Percentiles rank a stretch among this genome's conserved stretches.
Conservation (phyloP, 345 rosid genomes). For the Dovyalis caffra region DNA sequence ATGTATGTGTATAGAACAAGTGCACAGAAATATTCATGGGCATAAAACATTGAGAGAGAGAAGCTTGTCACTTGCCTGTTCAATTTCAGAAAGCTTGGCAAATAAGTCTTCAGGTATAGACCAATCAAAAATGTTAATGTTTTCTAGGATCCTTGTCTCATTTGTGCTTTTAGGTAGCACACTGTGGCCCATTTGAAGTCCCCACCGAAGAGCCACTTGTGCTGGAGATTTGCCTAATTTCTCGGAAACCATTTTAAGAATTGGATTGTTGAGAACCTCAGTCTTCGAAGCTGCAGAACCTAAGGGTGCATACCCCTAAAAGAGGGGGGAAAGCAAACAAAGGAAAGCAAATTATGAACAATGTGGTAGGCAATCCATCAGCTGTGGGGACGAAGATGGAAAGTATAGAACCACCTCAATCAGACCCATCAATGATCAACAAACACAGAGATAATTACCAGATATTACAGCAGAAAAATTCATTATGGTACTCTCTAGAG, state of each 20-base stretch:
- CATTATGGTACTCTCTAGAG: no score
- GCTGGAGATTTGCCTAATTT: slow-evolving; percentile 68
- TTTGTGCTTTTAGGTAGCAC: slow-evolving; percentile 75
- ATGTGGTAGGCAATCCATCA: no score
- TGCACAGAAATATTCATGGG: not conserved
- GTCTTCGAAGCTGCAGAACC: slow-evolving; percentile 68
- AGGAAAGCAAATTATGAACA: no score
- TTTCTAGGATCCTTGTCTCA: slow-evolving; percentile 62
- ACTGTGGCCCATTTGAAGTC: slow-evolving; percentile 72
- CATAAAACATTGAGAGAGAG: not conserved
- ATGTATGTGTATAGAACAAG: no score
- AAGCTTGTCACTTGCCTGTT: slow-evolving; percentile 7
- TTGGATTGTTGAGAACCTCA: slow-evolving; percentile 51
- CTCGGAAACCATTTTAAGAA: slow-evolving; percentile 45
- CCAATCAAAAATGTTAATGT: slow-evolving; percentile 65
- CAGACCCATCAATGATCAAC: no score
- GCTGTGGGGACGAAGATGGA: no score
- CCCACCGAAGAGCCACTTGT: slow-evolving; percentile 79
- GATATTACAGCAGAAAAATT: no score
- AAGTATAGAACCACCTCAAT: no score
- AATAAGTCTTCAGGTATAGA: slow-evolving; percentile 64
- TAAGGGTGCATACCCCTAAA: slow-evolving; percentile 51
- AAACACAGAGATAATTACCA: no score
- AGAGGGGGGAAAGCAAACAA: no score
- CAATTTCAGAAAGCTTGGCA: slow-evolving; percentile 23